Evolutionary conservation across 768 basidiomycete genomes (phyloP).

Genomic region (Leucocoprinus birnbaumii): DNA sequence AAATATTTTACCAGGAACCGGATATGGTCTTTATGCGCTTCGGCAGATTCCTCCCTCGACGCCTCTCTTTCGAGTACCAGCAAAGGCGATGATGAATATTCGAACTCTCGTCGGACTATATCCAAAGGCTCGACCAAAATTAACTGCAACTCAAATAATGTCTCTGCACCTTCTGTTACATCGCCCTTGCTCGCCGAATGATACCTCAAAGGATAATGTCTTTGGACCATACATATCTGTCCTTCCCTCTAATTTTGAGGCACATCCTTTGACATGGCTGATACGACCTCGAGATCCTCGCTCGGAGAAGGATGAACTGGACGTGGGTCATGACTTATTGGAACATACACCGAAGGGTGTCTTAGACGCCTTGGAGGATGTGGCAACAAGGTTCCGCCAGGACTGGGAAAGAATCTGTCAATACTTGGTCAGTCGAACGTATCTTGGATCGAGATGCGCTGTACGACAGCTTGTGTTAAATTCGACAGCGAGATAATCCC

Average conservation of each 20-base stretch:
- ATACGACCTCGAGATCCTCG: conserved; percentile 24
- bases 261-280: conserved; percentile 83
- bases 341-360: conserved; percentile 48
- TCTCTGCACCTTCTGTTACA: conserved; percentile 78
- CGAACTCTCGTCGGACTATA: conserved; percentile 64
- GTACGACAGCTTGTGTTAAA: conserved; percentile 11
- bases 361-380: conserved; percentile 32
- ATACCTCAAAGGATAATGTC: conserved; percentile 43
- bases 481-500: conserved; percentile 18
- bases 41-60: conserved; percentile 42
- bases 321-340: conserved; percentile 28
- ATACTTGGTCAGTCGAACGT: conserved; percentile 48
- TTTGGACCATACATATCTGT: conserved; percentile 80
- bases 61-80: conserved; percentile 68
- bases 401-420: conserved; percentile 56
- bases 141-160: conserved; percentile 73
- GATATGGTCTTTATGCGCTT: conserved; percentile 66
- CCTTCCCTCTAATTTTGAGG: conserved; percentile 68
- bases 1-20: conserved; percentile 62
- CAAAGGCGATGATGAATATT: conserved; percentile 67
- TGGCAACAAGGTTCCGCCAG: conserved; percentile 45
- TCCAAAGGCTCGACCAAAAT: conserved; percentile 30
- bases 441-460: neutral
- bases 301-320: neutral
- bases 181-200: conserved; percentile 38